Percentiles rank a stretch among this genome's conserved stretches.
These are phyloP conservation scores for Iberis amara DNA, from an alignment of 441 rosid species.

Conservation along the genomic window DNA sequence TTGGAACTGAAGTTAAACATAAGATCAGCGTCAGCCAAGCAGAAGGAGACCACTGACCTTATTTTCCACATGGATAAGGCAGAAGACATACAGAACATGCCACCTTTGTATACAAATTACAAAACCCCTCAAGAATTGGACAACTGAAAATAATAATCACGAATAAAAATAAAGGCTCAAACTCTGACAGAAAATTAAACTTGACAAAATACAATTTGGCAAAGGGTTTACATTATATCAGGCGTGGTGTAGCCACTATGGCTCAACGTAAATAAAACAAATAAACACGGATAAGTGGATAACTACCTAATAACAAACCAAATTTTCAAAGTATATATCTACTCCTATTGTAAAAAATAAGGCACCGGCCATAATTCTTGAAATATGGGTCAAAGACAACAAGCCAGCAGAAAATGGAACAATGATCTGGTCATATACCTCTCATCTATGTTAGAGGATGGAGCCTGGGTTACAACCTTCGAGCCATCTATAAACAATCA, in stretches of 20 bases:
- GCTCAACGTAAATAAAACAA: not conserved
- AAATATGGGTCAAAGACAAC: not conserved
- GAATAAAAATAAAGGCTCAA: conserved; percentile 8
- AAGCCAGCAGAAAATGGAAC: conserved; percentile 18
- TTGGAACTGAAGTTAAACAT: conserved; percentile 43
- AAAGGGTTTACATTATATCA: conserved; percentile 11
- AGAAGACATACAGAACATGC: not conserved
- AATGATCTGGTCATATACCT: conserved; percentile 41
- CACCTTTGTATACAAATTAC: conserved; percentile 11
- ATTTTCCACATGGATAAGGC: conserved; percentile 15
- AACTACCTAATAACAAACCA: not conserved
- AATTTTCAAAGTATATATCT: not conserved
- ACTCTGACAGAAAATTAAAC: conserved; percentile 5
- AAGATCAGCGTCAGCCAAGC: conserved; percentile 10
- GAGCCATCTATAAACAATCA: conserved; percentile 30
- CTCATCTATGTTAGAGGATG: conserved; percentile 44
- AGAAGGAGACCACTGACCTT: conserved; percentile 9
- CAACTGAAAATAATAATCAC: not conserved
- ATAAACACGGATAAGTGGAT: conserved; percentile 6
- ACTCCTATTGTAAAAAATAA: conserved; percentile 5
- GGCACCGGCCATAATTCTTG: not conserved
- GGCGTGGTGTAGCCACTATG: conserved; percentile 4
- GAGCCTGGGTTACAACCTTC: conserved; percentile 39
- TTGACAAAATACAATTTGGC: conserved; percentile 1
- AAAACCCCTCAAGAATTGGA: not conserved